Conservation (phyloP, 108 stramenopile genomes). For the Heterococcus sp. region DNA sequence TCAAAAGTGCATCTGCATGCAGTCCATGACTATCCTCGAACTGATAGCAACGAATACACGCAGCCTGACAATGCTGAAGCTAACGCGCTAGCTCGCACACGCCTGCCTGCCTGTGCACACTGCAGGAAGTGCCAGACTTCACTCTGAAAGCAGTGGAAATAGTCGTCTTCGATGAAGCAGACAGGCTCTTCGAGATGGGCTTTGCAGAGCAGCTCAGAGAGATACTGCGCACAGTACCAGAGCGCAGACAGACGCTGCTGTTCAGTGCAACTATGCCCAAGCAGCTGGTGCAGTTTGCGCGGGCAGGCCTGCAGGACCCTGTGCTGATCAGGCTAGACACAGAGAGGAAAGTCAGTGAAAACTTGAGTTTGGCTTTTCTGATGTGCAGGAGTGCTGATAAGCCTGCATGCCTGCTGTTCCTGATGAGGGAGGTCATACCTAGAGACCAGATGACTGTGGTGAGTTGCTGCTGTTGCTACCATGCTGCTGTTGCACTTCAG, state of each 20-base stretch:
- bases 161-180: constrained; percentile 94
- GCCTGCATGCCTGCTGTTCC: constrained; percentile 84
- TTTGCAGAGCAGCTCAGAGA: constrained; percentile 80
- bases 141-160: constrained; percentile 72
- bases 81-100: no score
- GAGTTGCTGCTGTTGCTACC: constrained; percentile 41
- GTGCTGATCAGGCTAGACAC: constrained; percentile 87
- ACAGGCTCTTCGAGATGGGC: constrained; percentile 97
- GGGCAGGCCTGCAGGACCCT: constrained; percentile 88
- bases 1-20: neutral
- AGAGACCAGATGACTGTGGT: constrained; percentile 33
- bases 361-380: constrained; percentile 81
- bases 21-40: neutral
- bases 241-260: constrained; percentile 81
- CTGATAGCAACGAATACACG: neutral
- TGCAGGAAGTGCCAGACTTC: constrained; percentile 80
- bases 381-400: constrained; percentile 82
- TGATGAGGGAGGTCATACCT: constrained; percentile 79
- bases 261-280: constrained; percentile 96
- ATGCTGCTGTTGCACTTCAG: neutral
- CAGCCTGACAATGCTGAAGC: no score
- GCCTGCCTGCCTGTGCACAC: no score
- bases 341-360: constrained; percentile 85
- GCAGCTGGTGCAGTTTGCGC: constrained; percentile 90
- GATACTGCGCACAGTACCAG: constrained; percentile 48